Evolutionary conservation across 371 early-diverging fungal species (phyloP), one percentile per base, ranked within the genome.

Genomic region (Mortierella sp.): DNA sequence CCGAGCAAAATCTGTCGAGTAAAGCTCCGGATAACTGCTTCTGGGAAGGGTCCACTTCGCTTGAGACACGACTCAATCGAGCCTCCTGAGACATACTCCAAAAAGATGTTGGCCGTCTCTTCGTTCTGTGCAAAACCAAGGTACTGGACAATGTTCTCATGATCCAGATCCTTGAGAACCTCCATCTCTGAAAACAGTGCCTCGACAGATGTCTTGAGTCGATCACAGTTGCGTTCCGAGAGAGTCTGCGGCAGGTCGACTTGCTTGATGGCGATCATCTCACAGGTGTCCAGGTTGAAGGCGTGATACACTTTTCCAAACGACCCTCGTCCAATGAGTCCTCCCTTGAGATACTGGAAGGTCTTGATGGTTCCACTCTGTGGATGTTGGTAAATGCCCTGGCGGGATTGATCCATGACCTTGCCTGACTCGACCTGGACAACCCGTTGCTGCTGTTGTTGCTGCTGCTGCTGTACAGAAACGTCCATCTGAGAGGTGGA

Each of bases 261-360:
- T 79, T 96, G 97, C 89, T 99, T 99, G 27, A 99, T 97, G 0
- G 99, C 99, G 88, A 99, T 95, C 78, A 97, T 91, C 75, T 97
- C 97, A 29, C 96, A 94, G 0, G 94, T 95, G 1, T 90, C 93
- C n/a, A 93, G 84, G 83, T 97, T 96, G 72, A 96, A 90, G 1
- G 96, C 99, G 81, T 94, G 92, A 81, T 94, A 97, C 32, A 99
- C 99, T 70, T 95, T 93, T 0, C 99, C 99, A 85, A 97, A 99
- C 8, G 97, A 96, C 0, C 99, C 99, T 82, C 96, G 94, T 21
- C 99, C 99, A 80, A 99, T 98, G 80, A 96, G 84, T 81, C 91
- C 90, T 71, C 98, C 98, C 75, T 93, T 94, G 70, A 94, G 92
- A 95, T 97, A 98, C 77, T 91, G 93, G 48, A 88, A 85, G 11